Evolutionary conservation across 2,329 filamentous ascomycete species (phyloP).

Genomic region (Zymoseptoria ardabiliae): DNA sequence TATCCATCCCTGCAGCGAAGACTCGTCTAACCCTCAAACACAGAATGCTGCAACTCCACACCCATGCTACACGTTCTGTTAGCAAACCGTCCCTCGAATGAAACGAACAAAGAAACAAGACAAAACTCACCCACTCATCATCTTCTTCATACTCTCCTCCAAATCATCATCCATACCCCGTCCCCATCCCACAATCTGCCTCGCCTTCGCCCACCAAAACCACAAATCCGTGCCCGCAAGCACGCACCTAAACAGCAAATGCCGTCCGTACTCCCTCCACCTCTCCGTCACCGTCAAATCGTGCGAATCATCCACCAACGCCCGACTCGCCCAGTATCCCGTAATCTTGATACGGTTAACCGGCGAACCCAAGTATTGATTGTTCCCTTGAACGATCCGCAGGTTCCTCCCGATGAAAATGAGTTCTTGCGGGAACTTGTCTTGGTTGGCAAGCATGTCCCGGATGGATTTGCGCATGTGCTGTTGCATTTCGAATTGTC

Average conservation of each 20-base stretch:
- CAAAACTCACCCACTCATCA: constrained; percentile 55
- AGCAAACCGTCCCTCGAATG: constrained; percentile 1
- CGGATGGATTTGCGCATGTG: constrained; percentile 65
- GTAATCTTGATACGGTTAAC: constrained; percentile 93
- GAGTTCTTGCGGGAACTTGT: constrained; percentile 82
- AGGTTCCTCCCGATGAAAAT: constrained; percentile 89
- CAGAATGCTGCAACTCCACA: constrained; percentile 76
- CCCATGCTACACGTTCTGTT: constrained; percentile 58
- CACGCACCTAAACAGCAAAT: constrained; percentile 75
- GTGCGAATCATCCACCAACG: constrained; percentile 62
- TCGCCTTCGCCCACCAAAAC: constrained; percentile 73
- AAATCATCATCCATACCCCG: constrained; percentile 91
- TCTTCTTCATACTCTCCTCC: constrained; percentile 75
- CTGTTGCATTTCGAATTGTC: constrained; percentile 73
- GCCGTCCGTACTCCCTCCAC: constrained; percentile 62
- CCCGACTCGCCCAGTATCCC: constrained; percentile 78
- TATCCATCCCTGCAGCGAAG: too few relatives aligned
- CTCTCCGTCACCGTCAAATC: constrained; percentile 57
- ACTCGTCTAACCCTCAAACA: constrained; percentile 67
- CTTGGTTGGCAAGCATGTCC: constrained; percentile 74
- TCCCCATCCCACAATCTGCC: constrained; percentile 68
- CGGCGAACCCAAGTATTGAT: constrained; percentile 80
- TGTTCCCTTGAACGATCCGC: constrained; percentile 88
- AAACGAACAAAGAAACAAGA: not conserved
- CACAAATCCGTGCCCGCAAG: constrained; percentile 69